These are phyloP conservation scores for Hansfordia pulvinata DNA, from an alignment of 2,329 filamentous ascomycete genomes.

Conservation along the genomic window DNA sequence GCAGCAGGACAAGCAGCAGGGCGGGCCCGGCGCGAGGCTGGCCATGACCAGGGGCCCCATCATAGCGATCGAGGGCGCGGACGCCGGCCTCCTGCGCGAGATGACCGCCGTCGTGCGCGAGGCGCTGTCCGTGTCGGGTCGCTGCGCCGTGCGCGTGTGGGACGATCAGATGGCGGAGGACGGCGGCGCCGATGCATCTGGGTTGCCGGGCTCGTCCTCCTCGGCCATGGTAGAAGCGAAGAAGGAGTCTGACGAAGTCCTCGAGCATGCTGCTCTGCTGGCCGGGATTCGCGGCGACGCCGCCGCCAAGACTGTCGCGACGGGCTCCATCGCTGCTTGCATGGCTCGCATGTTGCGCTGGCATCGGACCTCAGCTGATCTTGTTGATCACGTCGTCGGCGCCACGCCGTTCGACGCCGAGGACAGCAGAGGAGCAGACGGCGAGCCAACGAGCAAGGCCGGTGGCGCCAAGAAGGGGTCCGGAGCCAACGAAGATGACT, in stretches of 20 bases:
- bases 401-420: no score
- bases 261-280: no score
- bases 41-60: slow-evolving; percentile 45
- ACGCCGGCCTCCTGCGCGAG: slow-evolving; percentile 31
- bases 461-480: slow-evolving; percentile 4
- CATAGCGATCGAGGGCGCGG: slow-evolving; percentile 70
- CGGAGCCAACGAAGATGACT: no score
- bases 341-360: slow-evolving; percentile 56
- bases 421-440: no score
- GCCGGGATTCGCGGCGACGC: slow-evolving; percentile 4
- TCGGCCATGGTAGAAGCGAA: no score
- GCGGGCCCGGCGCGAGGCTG: background rate
- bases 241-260: no score
- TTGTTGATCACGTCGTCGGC: slow-evolving; percentile 36
- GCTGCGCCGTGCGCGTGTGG: slow-evolving; percentile 34
- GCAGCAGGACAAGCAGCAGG: no score
- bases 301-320: slow-evolving; percentile 9
- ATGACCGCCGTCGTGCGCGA: slow-evolving; percentile 53
- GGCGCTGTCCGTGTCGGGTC: slow-evolving; percentile 36
- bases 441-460: slow-evolving; percentile 1
- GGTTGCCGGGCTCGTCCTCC: no score
- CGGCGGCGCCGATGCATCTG: no score
- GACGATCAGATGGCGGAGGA: slow-evolving; percentile 21
- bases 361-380: slow-evolving; percentile 63
- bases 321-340: slow-evolving; percentile 41